Evolutionary conservation across 495 filamentous ascomycete species (phyloP).

Genomic region (Neurospora tetrasperma): DNA sequence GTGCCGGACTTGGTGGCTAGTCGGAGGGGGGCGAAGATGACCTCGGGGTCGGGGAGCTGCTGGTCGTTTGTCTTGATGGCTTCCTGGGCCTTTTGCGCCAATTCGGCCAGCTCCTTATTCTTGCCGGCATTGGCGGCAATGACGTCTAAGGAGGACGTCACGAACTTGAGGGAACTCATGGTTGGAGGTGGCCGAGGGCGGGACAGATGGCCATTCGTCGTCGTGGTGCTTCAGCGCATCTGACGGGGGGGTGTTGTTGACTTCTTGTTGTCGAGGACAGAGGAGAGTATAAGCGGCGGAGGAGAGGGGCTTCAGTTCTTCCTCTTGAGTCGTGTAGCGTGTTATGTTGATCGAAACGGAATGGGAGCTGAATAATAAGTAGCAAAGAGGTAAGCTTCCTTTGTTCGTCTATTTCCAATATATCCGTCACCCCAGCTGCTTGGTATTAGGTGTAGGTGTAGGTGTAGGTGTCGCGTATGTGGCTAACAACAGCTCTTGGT

Average conservation of each 20-base stretch:
- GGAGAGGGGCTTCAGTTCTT: neutral
- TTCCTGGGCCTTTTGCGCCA: slow-evolving; percentile 67
- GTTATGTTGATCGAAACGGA: neutral
- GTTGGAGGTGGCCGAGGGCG: slow-evolving; percentile 32
- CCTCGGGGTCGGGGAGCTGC: slow-evolving; percentile 66
- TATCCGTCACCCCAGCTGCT: neutral
- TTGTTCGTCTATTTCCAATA: neutral
- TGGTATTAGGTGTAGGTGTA: neutral
- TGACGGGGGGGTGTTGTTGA: neutral
- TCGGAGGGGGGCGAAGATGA: slow-evolving; percentile 83
- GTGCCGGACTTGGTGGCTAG: slow-evolving; percentile 78
- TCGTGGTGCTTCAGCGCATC: slow-evolving; percentile 19
- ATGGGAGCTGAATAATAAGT: neutral
- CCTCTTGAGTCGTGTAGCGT: neutral
- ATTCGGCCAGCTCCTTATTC: slow-evolving; percentile 68
- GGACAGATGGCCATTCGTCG: slow-evolving; percentile 32
- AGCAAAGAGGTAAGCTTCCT: neutral
- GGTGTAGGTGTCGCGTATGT: neutral
- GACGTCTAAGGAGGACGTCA: slow-evolving; percentile 80
- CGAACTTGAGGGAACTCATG: slow-evolving; percentile 90
- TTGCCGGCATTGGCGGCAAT: slow-evolving; percentile 79
- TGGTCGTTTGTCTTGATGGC: slow-evolving; percentile 71
- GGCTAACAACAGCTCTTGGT: neutral
- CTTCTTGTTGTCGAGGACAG: neutral
- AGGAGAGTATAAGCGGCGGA: neutral